Base-by-base conservation (phyloP, 495 filamentous ascomycete genomes). In the Talaromyces proteolyticus region DNA sequence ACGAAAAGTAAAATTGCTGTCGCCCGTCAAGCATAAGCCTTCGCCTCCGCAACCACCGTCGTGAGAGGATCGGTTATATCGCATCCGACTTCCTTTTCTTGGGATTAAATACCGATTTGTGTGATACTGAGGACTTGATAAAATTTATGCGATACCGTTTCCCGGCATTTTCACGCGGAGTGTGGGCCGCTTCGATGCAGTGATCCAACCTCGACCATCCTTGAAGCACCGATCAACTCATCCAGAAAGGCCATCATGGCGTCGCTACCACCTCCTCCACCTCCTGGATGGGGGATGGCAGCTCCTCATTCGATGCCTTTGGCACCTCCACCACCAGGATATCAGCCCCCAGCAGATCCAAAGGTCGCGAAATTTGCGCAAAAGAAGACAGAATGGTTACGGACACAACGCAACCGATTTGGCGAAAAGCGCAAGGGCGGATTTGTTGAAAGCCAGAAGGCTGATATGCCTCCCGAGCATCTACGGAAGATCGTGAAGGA, bases 361-460 rank as follows among this genome's bases (percentile, higher is more conserved):
- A 88, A 89, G 54, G 79, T 88, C 65, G 90, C 89, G 40, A 99
- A 97, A 71, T 95, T 96, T 64, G 87, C 89, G 48, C 86, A 94
- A 70, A 99, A 97, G 78, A 97, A 96, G 78, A 94, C 91, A 66
- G 90, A 96, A 83, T 99, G 94, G 94, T 75, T 96, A 64, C 87
- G 93, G 44, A 81, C 77, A 59, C 92, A 96, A 72, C 82, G 89
- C 58, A 92, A 89, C 62, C 85, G 94, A 41, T 99, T 97, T 56
- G 88, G 90, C 44, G 94, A 99, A 77, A 96, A 95, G 77, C 77
- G 93, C 48, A 96, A 96, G 69, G 90, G 85, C 5, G 94, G 94
- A 3, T 96, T 94, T 55, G 88, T 97, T 6, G 92, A 97, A 66
- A 95, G 91, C 18, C 91, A 97, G 65, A 99, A 99, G 77, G 89